Percentiles rank a stretch among this genome's conserved stretches.
These are phyloP conservation scores for Gremmenia infestans DNA, from an alignment of 2,329 filamentous ascomycete species.

Conservation along the genomic window DNA sequence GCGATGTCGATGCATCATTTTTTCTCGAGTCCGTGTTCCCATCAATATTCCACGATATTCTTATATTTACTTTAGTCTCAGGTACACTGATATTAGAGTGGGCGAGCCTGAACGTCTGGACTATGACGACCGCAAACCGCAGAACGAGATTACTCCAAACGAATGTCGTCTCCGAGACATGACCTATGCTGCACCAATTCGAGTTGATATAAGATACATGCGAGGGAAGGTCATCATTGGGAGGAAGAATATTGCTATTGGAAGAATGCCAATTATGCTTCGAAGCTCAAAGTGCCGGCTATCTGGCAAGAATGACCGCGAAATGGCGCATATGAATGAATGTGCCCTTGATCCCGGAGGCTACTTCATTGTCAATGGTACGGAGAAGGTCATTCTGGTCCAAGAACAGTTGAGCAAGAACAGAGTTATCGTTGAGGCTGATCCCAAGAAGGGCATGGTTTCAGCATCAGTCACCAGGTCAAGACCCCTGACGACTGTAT, in stretches of 20 bases:
- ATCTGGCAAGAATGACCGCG: constrained; percentile 72
- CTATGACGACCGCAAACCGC: constrained; percentile 63
- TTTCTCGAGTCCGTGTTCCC: constrained; percentile 62
- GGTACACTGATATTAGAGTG: constrained; percentile 83
- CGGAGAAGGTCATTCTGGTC: constrained; percentile 97
- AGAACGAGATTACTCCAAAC: constrained; percentile 81
- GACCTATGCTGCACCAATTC: constrained; percentile 94
- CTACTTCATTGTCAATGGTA: constrained; percentile 96
- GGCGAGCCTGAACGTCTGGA: constrained; percentile 76
- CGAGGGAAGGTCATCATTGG: constrained; percentile 73
- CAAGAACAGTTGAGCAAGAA: constrained; percentile 99
- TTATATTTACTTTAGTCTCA: constrained; percentile 14
- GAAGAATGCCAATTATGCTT: constrained; percentile 93
- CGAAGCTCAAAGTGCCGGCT: constrained; percentile 91
- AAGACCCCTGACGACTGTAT: neutral
- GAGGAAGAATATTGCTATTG: constrained; percentile 73
- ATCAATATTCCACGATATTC: neutral
- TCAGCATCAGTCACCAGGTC: constrained; percentile 84
- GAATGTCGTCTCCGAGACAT: constrained; percentile 95
- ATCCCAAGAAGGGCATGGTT: constrained; percentile 86
- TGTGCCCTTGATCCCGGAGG: constrained; percentile 94
- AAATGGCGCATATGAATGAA: constrained; percentile 92
- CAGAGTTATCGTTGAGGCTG: constrained; percentile 92
- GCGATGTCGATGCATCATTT: constrained; percentile 89
- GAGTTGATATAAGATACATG: constrained; percentile 87